These are phyloP conservation scores for Candida berthetii DNA, from an alignment of 805 yeast genomes.

Conservation along the genomic window DNA sequence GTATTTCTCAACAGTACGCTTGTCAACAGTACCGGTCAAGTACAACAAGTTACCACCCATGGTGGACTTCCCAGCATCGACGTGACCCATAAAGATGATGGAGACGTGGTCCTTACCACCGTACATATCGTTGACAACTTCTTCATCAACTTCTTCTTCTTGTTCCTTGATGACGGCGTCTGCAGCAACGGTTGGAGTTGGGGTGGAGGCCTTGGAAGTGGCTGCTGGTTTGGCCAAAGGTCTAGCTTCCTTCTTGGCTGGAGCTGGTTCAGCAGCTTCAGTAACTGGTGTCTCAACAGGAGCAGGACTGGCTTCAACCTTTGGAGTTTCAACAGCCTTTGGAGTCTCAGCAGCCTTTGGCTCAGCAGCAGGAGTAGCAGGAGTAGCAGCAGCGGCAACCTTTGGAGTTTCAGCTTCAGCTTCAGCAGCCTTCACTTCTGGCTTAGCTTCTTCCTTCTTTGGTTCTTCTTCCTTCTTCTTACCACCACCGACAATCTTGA, in stretches of 20 bases:
- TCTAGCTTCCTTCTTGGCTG: slow-evolving; percentile 5
- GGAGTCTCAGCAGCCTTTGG: slow-evolving; percentile 1
- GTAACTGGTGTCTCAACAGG: background rate
- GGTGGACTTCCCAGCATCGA: slow-evolving; percentile 98
- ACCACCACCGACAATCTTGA: slow-evolving; percentile 53
- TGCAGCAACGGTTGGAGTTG: slow-evolving; percentile 17
- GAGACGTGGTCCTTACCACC: slow-evolving; percentile 98
- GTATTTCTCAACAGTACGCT: slow-evolving; percentile 96
- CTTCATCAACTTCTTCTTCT: slow-evolving; percentile 81
- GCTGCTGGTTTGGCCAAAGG: slow-evolving; percentile 1
- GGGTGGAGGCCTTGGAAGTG: slow-evolving; percentile 4
- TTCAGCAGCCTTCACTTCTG: slow-evolving; percentile 17
- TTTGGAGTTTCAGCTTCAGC: slow-evolving; percentile 3
- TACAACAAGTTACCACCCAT: slow-evolving; percentile 97
- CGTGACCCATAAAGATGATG: slow-evolving; percentile 98
- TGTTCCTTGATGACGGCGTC: slow-evolving; percentile 59
- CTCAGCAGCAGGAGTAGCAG: slow-evolving; percentile 4
- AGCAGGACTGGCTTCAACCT: slow-evolving; percentile 2
- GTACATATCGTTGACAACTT: slow-evolving; percentile 84
- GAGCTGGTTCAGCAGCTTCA: slow-evolving; percentile 9
- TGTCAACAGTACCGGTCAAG: slow-evolving; percentile 95
- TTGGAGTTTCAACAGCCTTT: slow-evolving; percentile 3
- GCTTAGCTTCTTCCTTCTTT: slow-evolving; percentile 17
- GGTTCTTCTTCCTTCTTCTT: slow-evolving; percentile 31
- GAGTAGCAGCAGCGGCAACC: background rate